phyloP scores from a whole-genome alignment of 371 early-diverging fungal genomes.

The Gilbertella persicaria region DNA sequence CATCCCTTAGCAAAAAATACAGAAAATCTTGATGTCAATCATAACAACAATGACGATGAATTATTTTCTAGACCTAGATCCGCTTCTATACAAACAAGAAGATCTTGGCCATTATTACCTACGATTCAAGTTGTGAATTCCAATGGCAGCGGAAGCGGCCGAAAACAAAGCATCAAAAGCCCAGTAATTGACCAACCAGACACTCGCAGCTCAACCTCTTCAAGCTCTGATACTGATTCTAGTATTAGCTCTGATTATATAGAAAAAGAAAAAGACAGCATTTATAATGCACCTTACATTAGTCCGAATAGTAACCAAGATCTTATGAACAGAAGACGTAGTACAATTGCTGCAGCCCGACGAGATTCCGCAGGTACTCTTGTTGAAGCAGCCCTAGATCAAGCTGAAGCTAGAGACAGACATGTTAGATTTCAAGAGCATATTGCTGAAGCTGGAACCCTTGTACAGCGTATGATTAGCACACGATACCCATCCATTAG shows the following conservation, averaged over 20 bases:
- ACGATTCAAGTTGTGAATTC: conserved; percentile 1
- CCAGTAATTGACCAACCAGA: not conserved
- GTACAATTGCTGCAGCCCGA: not conserved
- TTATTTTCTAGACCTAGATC: not conserved
- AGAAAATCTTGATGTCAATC: not conserved
- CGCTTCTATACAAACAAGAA: not conserved
- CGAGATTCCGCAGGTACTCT: conserved; percentile 20
- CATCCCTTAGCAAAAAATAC: not conserved
- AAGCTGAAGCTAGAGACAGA: conserved; percentile 41
- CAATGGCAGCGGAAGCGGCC: not conserved
- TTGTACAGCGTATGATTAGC: conserved; percentile 45
- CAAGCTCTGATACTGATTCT: conserved; percentile 1
- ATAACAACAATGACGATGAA: not conserved
- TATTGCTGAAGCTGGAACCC: conserved; percentile 43
- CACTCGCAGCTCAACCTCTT: not conserved
- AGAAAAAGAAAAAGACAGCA: not conserved
- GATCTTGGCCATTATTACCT: conserved; percentile 11
- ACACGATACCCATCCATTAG: conserved; percentile 10
- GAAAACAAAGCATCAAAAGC: not conserved
- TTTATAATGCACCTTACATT: too few species aligned
- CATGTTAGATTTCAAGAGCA: conserved; percentile 52
- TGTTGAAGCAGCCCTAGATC: conserved; percentile 48
- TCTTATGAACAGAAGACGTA: not conserved
- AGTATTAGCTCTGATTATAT: not conserved
- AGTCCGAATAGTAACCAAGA: not conserved